Conservation (phyloP, 1,139 yeast species). For the Chernovozyma aurita region DNA sequence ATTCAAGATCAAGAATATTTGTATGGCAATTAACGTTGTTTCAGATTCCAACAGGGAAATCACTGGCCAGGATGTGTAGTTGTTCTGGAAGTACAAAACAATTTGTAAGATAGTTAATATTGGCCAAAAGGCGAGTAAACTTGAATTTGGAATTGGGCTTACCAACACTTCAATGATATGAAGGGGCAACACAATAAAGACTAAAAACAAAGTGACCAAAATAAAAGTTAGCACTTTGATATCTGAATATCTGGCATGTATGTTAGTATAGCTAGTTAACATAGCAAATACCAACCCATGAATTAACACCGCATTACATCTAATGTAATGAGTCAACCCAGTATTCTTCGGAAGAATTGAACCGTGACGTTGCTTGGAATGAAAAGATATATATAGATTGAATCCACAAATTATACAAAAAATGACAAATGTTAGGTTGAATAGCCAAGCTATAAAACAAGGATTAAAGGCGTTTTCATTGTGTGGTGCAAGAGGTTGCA, state of each 20-base stretch:
- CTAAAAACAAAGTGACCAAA: slow-evolving; percentile 12
- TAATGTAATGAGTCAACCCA: slow-evolving; percentile 25
- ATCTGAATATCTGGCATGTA: slow-evolving; percentile 21
- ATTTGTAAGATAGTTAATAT: slow-evolving; percentile 18
- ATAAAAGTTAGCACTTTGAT: slow-evolving; percentile 21
- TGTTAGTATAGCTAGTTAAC: slow-evolving; percentile 15
- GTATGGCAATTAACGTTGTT: slow-evolving; percentile 12
- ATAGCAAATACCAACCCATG: slow-evolving; percentile 22
- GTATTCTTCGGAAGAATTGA: slow-evolving; percentile 21
- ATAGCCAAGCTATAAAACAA: slow-evolving; percentile 40
- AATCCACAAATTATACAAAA: slow-evolving; percentile 2
- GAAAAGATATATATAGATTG: slow-evolving; percentile 2
- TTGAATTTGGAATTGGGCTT: slow-evolving; percentile 28
- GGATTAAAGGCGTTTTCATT: slow-evolving; percentile 53
- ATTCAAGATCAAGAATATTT: slow-evolving; percentile 15
- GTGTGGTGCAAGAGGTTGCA: slow-evolving; percentile 20
- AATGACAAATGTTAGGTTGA: slow-evolving; percentile 14
- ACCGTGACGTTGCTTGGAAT: slow-evolving; percentile 1
- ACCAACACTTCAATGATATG: slow-evolving; percentile 37
- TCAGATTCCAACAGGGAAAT: slow-evolving; percentile 12
- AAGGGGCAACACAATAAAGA: slow-evolving; percentile 28
- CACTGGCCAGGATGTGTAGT: slow-evolving; percentile 22
- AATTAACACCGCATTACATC: slow-evolving; percentile 22
- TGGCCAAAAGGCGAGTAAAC: slow-evolving; percentile 43
- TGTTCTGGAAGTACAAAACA: slow-evolving; percentile 26